These are phyloP conservation scores for Exidia glandulosa DNA, from an alignment of 768 basidiomycete species.

Conservation along the genomic window DNA sequence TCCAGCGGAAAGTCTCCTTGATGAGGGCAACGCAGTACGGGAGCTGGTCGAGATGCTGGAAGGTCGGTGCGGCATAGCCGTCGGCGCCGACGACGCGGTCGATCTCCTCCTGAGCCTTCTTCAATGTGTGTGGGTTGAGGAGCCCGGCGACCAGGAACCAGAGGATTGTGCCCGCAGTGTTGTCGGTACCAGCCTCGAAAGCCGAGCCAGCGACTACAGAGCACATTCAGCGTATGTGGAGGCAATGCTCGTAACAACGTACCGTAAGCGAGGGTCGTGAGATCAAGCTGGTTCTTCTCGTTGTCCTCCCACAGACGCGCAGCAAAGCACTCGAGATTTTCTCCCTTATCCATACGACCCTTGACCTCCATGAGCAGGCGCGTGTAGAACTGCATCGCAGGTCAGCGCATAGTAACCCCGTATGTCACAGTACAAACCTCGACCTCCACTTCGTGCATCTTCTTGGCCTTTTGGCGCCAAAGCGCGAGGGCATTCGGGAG, in stretches of 20 bases:
- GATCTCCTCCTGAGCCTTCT: constrained; percentile 19
- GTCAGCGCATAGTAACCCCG: neutral
- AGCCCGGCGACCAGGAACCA: constrained; percentile 16
- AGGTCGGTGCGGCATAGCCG: constrained; percentile 2
- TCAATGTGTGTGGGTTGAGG: constrained; percentile 13
- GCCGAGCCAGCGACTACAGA: constrained; percentile 11
- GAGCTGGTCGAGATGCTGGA: constrained; percentile 3
- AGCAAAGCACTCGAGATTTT: constrained; percentile 10
- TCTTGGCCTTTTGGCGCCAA: constrained; percentile 9
- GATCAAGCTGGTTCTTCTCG: constrained; percentile 7
- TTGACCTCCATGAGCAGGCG: constrained; percentile 15
- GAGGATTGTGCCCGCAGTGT: constrained; percentile 9
- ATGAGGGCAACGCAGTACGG: constrained; percentile 7
- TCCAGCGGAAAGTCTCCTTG: constrained; percentile 8
- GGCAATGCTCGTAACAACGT: neutral
- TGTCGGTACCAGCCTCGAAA: constrained; percentile 16
- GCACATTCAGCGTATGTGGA: neutral
- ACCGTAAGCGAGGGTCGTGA: constrained; percentile 8
- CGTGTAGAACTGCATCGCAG: constrained; percentile 11
- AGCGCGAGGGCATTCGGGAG: constrained; percentile 8
- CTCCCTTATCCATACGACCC: constrained; percentile 9
- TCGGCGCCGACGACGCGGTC: constrained; percentile 10
- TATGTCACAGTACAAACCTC: constrained; percentile 1
- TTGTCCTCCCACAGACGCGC: constrained; percentile 10
- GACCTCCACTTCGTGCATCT: constrained; percentile 8